phyloP scores from a whole-genome alignment of 2,329 filamentous ascomycete genomes.

The Aureobasidium sp. region DNA sequence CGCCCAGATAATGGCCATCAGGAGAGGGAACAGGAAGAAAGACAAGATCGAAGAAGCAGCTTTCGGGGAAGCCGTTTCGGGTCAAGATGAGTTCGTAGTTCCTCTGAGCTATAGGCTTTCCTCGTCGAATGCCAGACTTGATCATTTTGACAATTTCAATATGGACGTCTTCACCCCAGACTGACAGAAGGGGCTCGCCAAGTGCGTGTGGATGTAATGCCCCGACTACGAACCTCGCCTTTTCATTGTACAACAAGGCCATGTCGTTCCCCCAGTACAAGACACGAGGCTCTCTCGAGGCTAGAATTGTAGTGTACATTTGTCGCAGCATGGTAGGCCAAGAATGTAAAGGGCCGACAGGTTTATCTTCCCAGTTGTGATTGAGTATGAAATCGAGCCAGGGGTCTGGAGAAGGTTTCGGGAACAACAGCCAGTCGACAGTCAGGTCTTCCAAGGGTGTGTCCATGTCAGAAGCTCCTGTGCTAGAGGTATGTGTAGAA shows the following conservation, averaged over 20 bases:
- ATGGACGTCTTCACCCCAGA: slow-evolving; percentile 5
- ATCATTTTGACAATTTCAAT: slow-evolving; percentile 3
- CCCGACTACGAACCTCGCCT: neutral
- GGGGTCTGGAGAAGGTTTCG: neutral
- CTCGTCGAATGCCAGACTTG: neutral
- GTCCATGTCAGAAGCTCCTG: neutral
- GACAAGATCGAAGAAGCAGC: slow-evolving; percentile 25
- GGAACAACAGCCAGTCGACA: neutral
- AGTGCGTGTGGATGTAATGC: neutral
- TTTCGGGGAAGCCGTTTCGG: slow-evolving; percentile 24
- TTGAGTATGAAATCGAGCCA: neutral
- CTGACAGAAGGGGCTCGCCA: slow-evolving; percentile 17
- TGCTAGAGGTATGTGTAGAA: neutral
- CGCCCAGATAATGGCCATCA: slow-evolving; percentile 13
- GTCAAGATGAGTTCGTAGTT: neutral
- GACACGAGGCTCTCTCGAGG: slow-evolving; percentile 7
- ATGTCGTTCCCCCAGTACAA: slow-evolving; percentile 6
- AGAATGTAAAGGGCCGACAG: neutral
- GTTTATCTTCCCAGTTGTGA: neutral
- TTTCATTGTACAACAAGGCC: neutral
- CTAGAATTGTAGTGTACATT: neutral
- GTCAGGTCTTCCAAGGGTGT: neutral
- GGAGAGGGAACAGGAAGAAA: slow-evolving; percentile 23
- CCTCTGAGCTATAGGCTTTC: neutral
- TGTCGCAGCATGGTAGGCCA: neutral